These are phyloP conservation scores for Toxoplasma gondii DNA, from an alignment of 169 alveolate genomes.

Conservation along the genomic window DNA sequence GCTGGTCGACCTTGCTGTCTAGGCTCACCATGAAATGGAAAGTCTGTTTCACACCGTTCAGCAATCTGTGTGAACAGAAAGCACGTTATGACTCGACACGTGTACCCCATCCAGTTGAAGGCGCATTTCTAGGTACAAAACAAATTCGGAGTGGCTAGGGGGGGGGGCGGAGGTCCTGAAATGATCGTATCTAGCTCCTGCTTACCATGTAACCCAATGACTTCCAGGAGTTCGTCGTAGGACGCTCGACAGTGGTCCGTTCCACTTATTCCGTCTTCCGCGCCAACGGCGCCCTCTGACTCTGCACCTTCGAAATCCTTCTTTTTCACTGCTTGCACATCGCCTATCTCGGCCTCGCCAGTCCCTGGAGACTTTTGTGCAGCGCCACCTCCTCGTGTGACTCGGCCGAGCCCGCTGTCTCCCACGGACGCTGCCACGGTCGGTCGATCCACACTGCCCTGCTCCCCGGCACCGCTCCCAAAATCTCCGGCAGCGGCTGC, in stretches of 20 bases:
- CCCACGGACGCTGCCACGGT: neutral
- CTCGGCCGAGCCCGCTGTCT: conserved; percentile 33
- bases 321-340: neutral
- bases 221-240: neutral
- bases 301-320: neutral
- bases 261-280: neutral
- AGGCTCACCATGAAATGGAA: too few species aligned
- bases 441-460: conserved; percentile 27
- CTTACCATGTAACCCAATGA: conserved; percentile 7
- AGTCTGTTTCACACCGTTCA: too few species aligned
- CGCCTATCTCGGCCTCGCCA: neutral
- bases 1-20: too few species aligned
- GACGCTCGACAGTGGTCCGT: conserved; percentile 13
- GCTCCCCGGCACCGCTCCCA: neutral
- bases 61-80: too few species aligned
- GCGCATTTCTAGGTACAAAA: too few species aligned
- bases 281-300: neutral
- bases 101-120: too few species aligned
- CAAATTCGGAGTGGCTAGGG: too few species aligned
- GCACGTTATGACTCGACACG: too few species aligned
- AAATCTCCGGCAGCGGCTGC: neutral
- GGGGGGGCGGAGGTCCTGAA: too few species aligned
- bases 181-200: neutral
- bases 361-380: conserved; percentile 17
- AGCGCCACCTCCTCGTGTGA: conserved; percentile 3